Conservation (phyloP, 768 basidiomycete genomes). For the Kondoa malvinella region DNA sequence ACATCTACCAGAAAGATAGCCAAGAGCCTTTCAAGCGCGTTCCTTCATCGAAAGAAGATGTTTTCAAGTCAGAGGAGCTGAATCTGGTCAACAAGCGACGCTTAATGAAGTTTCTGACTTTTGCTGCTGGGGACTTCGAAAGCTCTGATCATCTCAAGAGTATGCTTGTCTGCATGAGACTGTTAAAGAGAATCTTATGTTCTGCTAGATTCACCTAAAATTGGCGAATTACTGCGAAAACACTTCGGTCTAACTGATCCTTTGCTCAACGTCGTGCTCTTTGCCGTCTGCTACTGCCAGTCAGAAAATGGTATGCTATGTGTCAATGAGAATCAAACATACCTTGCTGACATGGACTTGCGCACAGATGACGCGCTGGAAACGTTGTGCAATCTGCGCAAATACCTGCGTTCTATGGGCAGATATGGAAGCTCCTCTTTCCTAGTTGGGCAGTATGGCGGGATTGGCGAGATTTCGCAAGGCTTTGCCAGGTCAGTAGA, state of each 20-base stretch:
- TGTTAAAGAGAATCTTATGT: too few relatives aligned
- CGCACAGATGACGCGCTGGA: neutral
- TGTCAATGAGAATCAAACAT: neutral
- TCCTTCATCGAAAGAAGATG: constrained; percentile 75
- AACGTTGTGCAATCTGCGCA: constrained; percentile 51
- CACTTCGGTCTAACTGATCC: constrained; percentile 48
- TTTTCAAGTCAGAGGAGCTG: constrained; percentile 71
- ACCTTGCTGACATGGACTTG: neutral
- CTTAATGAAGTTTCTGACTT: constrained; percentile 79
- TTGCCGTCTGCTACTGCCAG: constrained; percentile 57
- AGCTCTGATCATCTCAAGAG: constrained; percentile 21
- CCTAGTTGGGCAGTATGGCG: constrained; percentile 81
- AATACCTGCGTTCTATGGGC: constrained; percentile 60
- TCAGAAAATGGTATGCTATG: constrained; percentile 40
- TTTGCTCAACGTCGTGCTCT: constrained; percentile 48
- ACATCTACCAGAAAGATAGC: constrained; percentile 38
- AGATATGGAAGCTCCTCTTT: constrained; percentile 73
- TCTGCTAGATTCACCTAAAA: constrained; percentile 38
- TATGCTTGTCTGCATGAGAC: too few relatives aligned
- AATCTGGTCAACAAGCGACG: constrained; percentile 66
- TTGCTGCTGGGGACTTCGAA: constrained; percentile 60
- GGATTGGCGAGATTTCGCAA: constrained; percentile 75
- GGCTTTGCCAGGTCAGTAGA: constrained; percentile 42
- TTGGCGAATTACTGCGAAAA: constrained; percentile 39
- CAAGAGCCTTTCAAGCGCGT: constrained; percentile 45